phyloP scores from a whole-genome alignment of 352 stramenopile species.

The Phytophthora parvispora region DNA sequence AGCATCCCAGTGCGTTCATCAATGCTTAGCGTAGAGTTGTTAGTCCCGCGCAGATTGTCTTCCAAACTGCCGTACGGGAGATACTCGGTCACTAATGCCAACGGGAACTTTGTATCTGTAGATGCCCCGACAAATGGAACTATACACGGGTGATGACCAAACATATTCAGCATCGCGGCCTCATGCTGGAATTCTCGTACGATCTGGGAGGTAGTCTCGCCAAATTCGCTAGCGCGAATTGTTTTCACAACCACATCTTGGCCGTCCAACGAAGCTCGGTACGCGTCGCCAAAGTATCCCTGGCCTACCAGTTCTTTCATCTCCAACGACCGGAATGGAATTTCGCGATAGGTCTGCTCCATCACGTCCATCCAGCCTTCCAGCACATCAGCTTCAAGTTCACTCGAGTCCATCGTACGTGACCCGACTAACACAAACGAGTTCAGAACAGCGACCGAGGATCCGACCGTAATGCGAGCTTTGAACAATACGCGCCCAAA shows the following conservation, averaged over 20 bases:
- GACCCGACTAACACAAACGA: constrained; percentile 80
- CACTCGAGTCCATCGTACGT: constrained; percentile 37
- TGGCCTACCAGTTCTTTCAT: constrained; percentile 82
- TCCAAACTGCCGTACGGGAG: constrained; percentile 79
- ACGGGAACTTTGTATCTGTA: constrained; percentile 71
- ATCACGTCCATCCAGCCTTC: constrained; percentile 78
- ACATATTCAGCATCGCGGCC: constrained; percentile 83
- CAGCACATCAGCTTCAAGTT: constrained; percentile 65
- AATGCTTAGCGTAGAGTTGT: constrained; percentile 28
- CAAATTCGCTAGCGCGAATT: constrained; percentile 79
- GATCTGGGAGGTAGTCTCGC: constrained; percentile 79
- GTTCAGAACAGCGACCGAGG: constrained; percentile 73
- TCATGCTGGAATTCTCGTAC: constrained; percentile 88
- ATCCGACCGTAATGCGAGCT: constrained; percentile 74
- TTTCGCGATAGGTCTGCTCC: constrained; percentile 80
- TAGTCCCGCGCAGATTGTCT: constrained; percentile 61
- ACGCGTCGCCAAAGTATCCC: constrained; percentile 86
- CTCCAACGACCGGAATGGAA: constrained; percentile 71
- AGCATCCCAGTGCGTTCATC: constrained; percentile 72
- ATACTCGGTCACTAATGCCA: constrained; percentile 82
- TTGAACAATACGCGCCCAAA: constrained; percentile 82
- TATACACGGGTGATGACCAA: constrained; percentile 84
- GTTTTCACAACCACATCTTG: constrained; percentile 88
- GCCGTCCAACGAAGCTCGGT: constrained; percentile 66
- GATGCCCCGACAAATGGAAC: constrained; percentile 86